Conservation (phyloP, 1,284 basidiomycete genomes). For the Polyporus tsugae region DNA sequence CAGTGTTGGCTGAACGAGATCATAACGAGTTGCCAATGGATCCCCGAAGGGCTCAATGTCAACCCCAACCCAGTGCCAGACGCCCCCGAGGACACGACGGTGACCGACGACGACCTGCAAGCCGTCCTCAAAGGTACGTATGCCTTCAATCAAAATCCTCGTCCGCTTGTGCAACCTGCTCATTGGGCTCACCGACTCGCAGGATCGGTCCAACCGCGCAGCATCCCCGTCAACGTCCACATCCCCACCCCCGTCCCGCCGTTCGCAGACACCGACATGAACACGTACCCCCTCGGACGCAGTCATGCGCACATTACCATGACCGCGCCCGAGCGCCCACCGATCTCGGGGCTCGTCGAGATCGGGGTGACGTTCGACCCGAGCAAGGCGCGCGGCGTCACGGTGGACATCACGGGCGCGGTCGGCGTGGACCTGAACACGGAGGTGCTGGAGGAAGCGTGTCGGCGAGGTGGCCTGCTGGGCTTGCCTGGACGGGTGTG, state of each 20-base stretch:
- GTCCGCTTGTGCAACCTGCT: neutral
- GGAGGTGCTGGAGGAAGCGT: constrained; percentile 59
- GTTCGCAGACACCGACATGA: constrained; percentile 42
- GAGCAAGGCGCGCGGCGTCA: constrained; percentile 56
- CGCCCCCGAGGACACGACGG: constrained; percentile 40
- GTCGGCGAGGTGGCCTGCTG: constrained; percentile 46
- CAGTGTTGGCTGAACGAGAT: constrained; percentile 83
- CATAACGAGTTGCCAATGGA: constrained; percentile 65
- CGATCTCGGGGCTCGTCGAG: constrained; percentile 66
- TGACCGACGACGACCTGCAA: constrained; percentile 61
- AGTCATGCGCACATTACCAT: constrained; percentile 53
- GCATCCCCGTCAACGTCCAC: constrained; percentile 69
- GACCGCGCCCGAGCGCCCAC: constrained; percentile 65
- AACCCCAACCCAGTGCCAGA: constrained; percentile 17
- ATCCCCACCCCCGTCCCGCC: constrained; percentile 46
- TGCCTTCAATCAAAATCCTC: neutral
- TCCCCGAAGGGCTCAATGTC: constrained; percentile 53
- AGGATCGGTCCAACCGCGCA: constrained; percentile 61
- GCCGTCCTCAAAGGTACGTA: constrained; percentile 60
- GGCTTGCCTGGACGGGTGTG: constrained; percentile 49
- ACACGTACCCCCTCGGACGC: constrained; percentile 37
- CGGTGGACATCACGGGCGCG: constrained; percentile 61
- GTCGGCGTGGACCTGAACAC: constrained; percentile 61
- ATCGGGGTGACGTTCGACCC: constrained; percentile 63
- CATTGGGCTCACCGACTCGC: neutral